Evolutionary conservation across 2,329 filamentous ascomycete genomes (phyloP), one percentile per base, ranked within the genome.

Genomic region (Chaetomium olivaceum): DNA sequence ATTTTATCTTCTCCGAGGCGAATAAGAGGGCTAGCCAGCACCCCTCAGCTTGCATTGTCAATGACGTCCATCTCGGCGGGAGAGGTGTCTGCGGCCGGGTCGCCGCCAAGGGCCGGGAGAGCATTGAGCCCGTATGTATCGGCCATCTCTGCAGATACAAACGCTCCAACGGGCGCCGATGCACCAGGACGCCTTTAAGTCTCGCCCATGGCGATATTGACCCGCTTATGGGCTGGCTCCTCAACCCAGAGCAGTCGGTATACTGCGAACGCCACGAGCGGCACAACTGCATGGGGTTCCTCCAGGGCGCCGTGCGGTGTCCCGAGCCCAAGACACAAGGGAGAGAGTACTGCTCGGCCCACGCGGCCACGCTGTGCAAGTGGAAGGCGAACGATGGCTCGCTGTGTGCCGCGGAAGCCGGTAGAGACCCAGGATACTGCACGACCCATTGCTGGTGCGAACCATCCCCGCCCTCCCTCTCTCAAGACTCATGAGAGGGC

Each of bases 141-240:
- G 7, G 29, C 46, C 64, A 66, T 11, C 55, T 66, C 27, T 66
- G 64, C 50, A 48, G 52, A 25, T 29, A 66, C 57, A 33, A 16
- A 14, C 50, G n/a, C n/a, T 52, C 63, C 25, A 46, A 50, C 4
- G 55, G 46, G n/a, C 43, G 23, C 5, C 12, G 58, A n/a, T 66
- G 64, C 43, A 31, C 27, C 4, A 16, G 16, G 1, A n/a, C n/a
- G 7, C 64, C 59, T 11, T 31, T 62, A 8, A 58, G 63, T 14
- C 51, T 65, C 7, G 58, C 46, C 14, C 6, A 23, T 4, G 43
- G 63, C 29, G 8, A 9, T 29, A 4, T 58, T 11, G 51, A 58
- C 23, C 12, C 19, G 14, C 8, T 46, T 5, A 46, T 25, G 12
- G 56, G 59, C 25, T 66, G 55, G 61, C 58, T 58, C 21, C 61